A percentile compares a stretch with the other conserved stretches of the same genome.
These are phyloP conservation scores for Melanomma pulvis-pyrius DNA, from an alignment of 495 filamentous ascomycete species.

Conservation along the genomic window DNA sequence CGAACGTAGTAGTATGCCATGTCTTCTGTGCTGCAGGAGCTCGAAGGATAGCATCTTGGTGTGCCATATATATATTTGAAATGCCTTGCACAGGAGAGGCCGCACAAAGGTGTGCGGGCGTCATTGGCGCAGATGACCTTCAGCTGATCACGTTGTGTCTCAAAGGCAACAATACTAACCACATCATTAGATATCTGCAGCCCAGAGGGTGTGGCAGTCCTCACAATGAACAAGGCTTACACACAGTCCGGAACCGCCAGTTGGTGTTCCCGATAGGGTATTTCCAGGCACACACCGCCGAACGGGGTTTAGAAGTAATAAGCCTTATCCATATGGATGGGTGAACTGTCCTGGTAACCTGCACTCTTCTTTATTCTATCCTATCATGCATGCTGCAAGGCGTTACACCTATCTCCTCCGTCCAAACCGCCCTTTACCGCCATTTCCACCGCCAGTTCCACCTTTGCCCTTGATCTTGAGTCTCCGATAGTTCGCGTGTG, in stretches of 20 bases:
- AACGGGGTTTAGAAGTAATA: too few relatives aligned
- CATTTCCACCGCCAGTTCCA: constrained; percentile 16
- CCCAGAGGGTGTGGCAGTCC: background rate
- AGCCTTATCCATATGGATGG: too few relatives aligned
- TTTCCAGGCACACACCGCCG: background rate
- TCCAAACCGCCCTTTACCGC: constrained; percentile 33
- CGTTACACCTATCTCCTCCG: constrained; percentile 20
- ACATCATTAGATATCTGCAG: background rate
- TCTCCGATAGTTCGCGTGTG: constrained; percentile 37
- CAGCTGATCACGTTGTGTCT: constrained; percentile 19
- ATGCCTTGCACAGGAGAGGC: background rate
- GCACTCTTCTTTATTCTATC: background rate
- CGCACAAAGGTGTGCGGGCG: background rate
- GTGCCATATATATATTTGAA: background rate
- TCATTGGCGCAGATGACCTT: constrained; percentile 10
- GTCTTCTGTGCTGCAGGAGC: background rate
- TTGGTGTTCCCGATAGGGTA: background rate
- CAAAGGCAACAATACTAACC: constrained; percentile 15
- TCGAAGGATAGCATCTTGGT: background rate
- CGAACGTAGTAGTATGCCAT: constrained; percentile 27
- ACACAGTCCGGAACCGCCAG: background rate
- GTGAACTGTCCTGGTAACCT: too few relatives aligned
- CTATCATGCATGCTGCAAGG: background rate
- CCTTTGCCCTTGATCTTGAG: constrained; percentile 38
- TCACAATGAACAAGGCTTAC: background rate